A percentile compares a stretch with the other conserved stretches of the same genome.
phyloP scores from a whole-genome alignment of 148 eudicot species.

The Suaeda aralocaspica region DNA sequence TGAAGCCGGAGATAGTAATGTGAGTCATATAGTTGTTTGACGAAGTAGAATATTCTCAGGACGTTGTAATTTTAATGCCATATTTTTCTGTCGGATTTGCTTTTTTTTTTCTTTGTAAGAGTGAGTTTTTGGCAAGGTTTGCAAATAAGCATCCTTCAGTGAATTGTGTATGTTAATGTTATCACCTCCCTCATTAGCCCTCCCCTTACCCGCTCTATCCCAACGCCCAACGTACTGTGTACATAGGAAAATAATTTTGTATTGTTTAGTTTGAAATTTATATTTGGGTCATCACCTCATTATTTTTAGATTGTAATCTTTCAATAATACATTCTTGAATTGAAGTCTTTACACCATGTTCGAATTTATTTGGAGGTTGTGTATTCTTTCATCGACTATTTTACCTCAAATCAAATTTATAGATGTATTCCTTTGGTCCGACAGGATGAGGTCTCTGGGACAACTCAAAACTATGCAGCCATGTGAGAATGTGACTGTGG shows the following conservation, averaged over 20 bases:
- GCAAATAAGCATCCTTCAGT: neutral
- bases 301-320: constrained; percentile 6
- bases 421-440: too few species aligned
- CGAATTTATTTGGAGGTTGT: too few species aligned
- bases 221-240: constrained; percentile 6
- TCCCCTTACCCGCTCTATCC: neutral
- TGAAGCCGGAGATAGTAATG: constrained; percentile 96
- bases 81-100: neutral
- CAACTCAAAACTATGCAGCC: too few species aligned
- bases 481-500: too few species aligned
- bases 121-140: constrained; percentile 17
- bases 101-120: neutral
- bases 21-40: constrained; percentile 25
- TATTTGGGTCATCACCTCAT: constrained; percentile 12
- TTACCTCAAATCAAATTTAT: too few species aligned
- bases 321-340: constrained; percentile 5
- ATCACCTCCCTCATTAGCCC: neutral
- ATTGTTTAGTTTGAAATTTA: neutral
- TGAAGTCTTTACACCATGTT: neutral
- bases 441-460: too few species aligned
- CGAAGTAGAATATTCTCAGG: constrained; percentile 13
- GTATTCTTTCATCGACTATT: too few species aligned
- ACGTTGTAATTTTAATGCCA: constrained; percentile 22
- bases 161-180: constrained; percentile 15
- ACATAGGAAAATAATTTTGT: constrained; percentile 10